Evolutionary conservation across 2,329 filamentous ascomycete species (phyloP), one percentile per base, ranked within the genome.

Genomic region (Ceratocystiopsis minuta): DNA sequence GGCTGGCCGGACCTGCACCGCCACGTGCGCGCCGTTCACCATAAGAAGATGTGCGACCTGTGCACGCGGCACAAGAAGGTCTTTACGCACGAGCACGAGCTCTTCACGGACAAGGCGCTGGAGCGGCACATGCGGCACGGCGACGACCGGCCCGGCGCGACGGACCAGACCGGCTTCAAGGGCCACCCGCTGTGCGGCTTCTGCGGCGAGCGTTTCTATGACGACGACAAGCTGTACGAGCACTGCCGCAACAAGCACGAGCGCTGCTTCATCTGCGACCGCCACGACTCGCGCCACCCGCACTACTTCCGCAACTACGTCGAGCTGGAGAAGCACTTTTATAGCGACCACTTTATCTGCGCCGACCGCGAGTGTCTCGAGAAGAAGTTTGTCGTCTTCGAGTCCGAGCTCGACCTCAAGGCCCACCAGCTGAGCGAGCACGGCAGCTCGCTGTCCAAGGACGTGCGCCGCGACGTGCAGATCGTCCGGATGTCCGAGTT

Each of bases 351-450:
- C 58, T 94, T 78, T 54, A 63, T 87, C 1, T 98, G 90, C 55
- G 59, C 73, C 7, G 86, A 98, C 52, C 68, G 72, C 42, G 87
- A 94, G 54, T 98, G 90, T 53, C 57, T 90, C 54, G 90, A 96
- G 52, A 94, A 94, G 71, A 96, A 95, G 57, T 95, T 96, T 55
- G 81, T 96, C 28, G 90, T 96, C 1, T 98, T 98, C 51, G 84
- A 85, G 43, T 87, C 86, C 0, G 84, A 95, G 54, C 78, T 98
- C 67, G 90, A 98, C 53, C 63, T 98, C 38, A 93, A 96, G 57
- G 90, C 81, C 3, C 90, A 98, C 60, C 84, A 93, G 56, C 62
- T 98, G 11, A 79, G 81, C 51, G 73, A 78, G 42, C 90, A 98
- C 55, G 84, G 78, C 0, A 75, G 78, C 50, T 74, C 78, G 0